Conservation (phyloP, 2,329 filamentous ascomycete species). For the Sphaerulina musiva region DNA sequence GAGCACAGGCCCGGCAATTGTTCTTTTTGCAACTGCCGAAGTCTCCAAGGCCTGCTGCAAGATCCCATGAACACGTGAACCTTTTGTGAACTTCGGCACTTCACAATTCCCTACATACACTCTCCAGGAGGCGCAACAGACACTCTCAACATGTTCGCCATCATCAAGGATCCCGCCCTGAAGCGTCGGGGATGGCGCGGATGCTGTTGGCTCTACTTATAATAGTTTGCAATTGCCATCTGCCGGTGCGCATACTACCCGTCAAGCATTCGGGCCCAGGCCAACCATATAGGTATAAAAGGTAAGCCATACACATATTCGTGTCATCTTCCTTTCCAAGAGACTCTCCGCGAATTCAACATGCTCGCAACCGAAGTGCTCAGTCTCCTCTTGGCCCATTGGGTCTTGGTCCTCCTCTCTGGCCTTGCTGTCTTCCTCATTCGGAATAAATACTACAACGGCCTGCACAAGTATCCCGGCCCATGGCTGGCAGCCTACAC, state of each 20-base stretch:
- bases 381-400: constrained; percentile 34
- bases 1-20: neutral
- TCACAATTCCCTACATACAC: neutral
- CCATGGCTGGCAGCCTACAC: constrained; percentile 61
- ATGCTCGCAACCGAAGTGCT: constrained; percentile 27
- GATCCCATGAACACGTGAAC: neutral
- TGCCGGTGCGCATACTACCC: neutral
- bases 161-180: neutral
- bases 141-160: no score
- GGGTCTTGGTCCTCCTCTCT: constrained; percentile 36
- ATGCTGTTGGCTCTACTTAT: neutral
- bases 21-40: neutral
- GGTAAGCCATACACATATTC: neutral
- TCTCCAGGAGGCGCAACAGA: neutral
- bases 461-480: constrained; percentile 66
- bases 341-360: no score
- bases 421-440: constrained; percentile 34
- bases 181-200: neutral
- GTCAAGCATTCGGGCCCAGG: neutral
- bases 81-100: neutral
- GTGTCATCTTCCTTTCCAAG: neutral
- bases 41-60: neutral
- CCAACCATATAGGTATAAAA: neutral
- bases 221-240: neutral
- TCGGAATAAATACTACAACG: constrained; percentile 46